Evolutionary conservation across 1,139 yeast species (phyloP), one percentile per base, ranked within the genome.

Genomic region (Candida buenavistaensis): DNA sequence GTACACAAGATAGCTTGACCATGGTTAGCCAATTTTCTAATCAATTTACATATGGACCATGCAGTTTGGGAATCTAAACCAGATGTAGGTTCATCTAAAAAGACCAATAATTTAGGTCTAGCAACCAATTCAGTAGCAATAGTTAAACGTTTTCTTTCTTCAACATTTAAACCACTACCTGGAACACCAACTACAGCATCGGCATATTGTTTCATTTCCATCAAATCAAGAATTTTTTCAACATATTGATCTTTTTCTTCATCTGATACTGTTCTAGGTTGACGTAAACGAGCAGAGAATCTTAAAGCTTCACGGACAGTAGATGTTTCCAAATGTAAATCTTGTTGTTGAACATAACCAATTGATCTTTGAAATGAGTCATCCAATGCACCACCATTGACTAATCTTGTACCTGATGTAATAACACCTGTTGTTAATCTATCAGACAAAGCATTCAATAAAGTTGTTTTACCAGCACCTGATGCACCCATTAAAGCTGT

Each of bases 1-100:
- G 72, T 65, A 53, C 72, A 65, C 45, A 65, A 55, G 43, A 65
- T 64, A 28, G 70, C 67, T 49, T 64, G 72, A 14, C 72, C 72
- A 37, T 61, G 64, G 44, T 64, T 63, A 23, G 70, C 69, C 45
- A 65, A 62, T 41, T 64, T 63, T 48, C 71, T 55, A 50, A 65
- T 59, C 54, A 65, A 63, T 45, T 62, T 58, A 50, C 70, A 64
- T 37, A 65, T 62, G 11, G 71, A 62, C 72, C 71, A 65, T 19
- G 72, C 72, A 34, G 72, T 64, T 50, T 65, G 71, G 13, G 69
- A 63, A 43, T 63, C 68, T 43, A 63, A 62, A 41, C 69, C 69
- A 28, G 68, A 62, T 16, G 69, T 63, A 14, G 69, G 69, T 42
- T 62, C 67, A 52, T 60, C 66, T 43, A 62, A 55, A 39, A 63